Evolutionary conservation across 495 filamentous ascomycete genomes (phyloP), one percentile per base, ranked within the genome.

Genomic region (Viridothelium virens): DNA sequence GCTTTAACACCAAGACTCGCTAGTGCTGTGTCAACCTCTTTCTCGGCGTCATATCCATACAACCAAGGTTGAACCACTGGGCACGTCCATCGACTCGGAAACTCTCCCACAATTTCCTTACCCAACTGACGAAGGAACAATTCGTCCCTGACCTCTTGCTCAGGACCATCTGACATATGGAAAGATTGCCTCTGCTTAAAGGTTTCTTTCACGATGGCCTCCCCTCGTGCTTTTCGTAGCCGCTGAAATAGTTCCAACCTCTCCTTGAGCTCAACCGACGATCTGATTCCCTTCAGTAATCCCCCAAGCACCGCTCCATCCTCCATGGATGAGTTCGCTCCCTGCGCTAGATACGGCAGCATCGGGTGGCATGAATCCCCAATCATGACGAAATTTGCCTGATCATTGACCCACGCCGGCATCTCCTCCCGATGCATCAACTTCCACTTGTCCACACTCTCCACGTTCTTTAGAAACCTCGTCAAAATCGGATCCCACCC

Each of bases 401-500:
- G 78, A 1, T 81, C 74, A 65, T 85, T 83, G 5, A 79, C 77
- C 86, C 86, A 89, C 46, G 75, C 74, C n/a, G 81, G 76, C 6
- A 88, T 71, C 1, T 79, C 76, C 61, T 76, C 74, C 68, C 84
- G 78, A 65, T 88, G 86, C 77, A 85, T 86, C 14, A 90, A 76
- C 63, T 83, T 82, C 87, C 87, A 90, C 73, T 89, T 89, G 67
- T 85, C 80, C 2, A 88, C 84, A 1, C 78, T 79, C 56, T 81
- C 72, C 56, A 83, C 85, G 18, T 83, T 74, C 3, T 71, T 73
- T 18, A 86, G 74, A 7, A 82, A 76, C 48, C 78, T 75, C 9
- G 72, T 79, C 50, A 81, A 82, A 48, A 75, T 65, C 33, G 74
- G 74, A 74, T 74, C 76, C 87, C 87, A 89, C 37, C 73, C 80